A percentile compares a stretch with the other conserved stretches of the same genome.
Conservation (phyloP, 495 filamentous ascomycete genomes). For the Tuber indicum region DNA sequence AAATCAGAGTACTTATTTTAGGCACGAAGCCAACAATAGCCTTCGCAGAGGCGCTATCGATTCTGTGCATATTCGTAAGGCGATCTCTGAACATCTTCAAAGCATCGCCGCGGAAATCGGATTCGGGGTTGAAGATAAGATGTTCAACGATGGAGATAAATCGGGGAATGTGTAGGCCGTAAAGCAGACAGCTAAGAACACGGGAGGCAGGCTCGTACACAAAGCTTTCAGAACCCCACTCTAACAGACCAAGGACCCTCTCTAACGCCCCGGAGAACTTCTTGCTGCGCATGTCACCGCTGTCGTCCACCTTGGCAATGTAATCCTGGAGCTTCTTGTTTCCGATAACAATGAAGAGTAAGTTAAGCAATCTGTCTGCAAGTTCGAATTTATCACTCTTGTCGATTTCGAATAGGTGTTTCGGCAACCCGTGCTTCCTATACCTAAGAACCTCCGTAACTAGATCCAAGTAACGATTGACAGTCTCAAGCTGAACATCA, state of each 20-base stretch:
- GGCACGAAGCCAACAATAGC: constrained; percentile 72
- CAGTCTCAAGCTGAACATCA: constrained; percentile 56
- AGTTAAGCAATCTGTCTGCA: constrained; percentile 56
- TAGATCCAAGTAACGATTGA: constrained; percentile 64
- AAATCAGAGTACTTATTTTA: constrained; percentile 64
- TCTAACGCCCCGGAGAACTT: constrained; percentile 64
- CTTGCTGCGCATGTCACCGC: constrained; percentile 48
- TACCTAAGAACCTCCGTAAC: constrained; percentile 65
- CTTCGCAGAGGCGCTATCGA: constrained; percentile 58
- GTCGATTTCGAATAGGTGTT: constrained; percentile 61
- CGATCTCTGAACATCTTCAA: constrained; percentile 70
- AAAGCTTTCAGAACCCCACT: constrained; percentile 50
- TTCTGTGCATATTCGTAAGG: constrained; percentile 60
- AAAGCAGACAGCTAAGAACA: constrained; percentile 66
- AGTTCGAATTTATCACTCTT: constrained; percentile 55
- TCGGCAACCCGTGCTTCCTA: constrained; percentile 59
- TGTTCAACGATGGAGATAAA: constrained; percentile 77
- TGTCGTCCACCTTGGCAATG: constrained; percentile 45
- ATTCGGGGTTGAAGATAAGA: constrained; percentile 63
- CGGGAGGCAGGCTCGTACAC: constrained; percentile 54
- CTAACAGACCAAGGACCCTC: constrained; percentile 52
- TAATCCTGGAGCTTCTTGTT: constrained; percentile 1
- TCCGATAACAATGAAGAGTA: constrained; percentile 31
- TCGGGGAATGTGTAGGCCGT: constrained; percentile 71
- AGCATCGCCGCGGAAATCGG: constrained; percentile 68